A percentile compares a stretch with the other conserved stretches of the same genome.
phyloP scores from a whole-genome alignment of 1,284 basidiomycete species.

The Puccinia novopanici region DNA sequence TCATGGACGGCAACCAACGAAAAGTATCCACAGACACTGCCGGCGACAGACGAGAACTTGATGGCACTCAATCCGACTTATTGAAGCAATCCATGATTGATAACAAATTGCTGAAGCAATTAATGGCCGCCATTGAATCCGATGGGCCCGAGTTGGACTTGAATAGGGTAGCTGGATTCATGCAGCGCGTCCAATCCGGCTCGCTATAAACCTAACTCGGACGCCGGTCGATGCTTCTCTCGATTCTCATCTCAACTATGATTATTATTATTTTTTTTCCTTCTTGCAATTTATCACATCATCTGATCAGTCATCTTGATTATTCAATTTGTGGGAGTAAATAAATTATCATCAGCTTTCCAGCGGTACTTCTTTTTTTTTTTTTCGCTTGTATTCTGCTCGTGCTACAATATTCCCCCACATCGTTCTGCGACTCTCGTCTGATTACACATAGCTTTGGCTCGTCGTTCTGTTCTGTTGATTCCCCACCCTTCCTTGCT shows the following conservation, averaged over 20 bases:
- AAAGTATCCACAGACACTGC: background rate
- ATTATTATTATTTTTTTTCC: background rate
- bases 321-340: conserved; percentile 7
- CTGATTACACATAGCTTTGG: background rate
- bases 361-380: background rate
- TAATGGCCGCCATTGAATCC: conserved; percentile 72
- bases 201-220: conserved; percentile 1
- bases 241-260: background rate
- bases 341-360: conserved; percentile 9
- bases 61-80: background rate
- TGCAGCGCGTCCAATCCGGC: conserved; percentile 43
- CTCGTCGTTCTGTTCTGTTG: conserved; percentile 1
- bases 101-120: conserved; percentile 61
- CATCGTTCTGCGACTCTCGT: background rate
- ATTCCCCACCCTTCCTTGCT: background rate
- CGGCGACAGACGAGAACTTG: background rate
- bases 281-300: conserved; percentile 5
- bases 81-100: conserved; percentile 46
- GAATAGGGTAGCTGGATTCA: conserved; percentile 50
- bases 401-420: background rate
- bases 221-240: background rate
- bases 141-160: conserved; percentile 62
- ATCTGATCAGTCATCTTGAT: conserved; percentile 7
- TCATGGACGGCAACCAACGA: background rate
- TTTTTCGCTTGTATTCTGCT: background rate